Percentiles rank a stretch among this genome's conserved stretches.
phyloP scores from a whole-genome alignment of 371 early-diverging fungal genomes.

The Encephalitozoon intestinalis region DNA sequence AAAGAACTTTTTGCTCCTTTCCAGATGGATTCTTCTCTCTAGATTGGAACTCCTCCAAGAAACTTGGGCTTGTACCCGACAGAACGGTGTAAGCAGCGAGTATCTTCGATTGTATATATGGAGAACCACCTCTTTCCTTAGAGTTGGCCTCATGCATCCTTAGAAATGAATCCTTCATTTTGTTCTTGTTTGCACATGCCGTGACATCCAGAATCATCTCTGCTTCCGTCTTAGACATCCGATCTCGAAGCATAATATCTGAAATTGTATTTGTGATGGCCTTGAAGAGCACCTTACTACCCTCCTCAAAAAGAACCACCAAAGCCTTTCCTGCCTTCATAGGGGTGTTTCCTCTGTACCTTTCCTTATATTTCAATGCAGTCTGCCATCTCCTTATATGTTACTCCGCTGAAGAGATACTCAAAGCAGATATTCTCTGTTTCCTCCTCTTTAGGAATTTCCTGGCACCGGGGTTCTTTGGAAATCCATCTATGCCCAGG shows the following conservation, averaged over 20 bases:
- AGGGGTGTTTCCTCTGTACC: background rate
- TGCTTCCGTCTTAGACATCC: slow-evolving; percentile 13
- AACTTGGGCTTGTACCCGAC: background rate
- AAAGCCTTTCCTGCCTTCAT: background rate
- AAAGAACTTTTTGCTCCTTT: background rate
- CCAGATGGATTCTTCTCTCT: background rate
- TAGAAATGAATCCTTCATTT: background rate
- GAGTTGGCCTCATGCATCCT: background rate
- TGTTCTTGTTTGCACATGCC: too few species aligned
- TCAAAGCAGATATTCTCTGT: slow-evolving; percentile 1
- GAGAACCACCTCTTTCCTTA: background rate
- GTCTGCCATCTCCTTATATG: slow-evolving; percentile 10
- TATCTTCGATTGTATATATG: slow-evolving; percentile 21
- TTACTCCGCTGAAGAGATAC: slow-evolving; percentile 17
- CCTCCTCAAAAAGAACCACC: background rate
- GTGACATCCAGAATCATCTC: background rate
- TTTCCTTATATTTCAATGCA: slow-evolving; percentile 29
- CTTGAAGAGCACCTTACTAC: background rate
- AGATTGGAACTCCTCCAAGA: background rate
- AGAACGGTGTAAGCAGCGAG: slow-evolving; percentile 7
- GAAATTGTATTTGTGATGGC: background rate
- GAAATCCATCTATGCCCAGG: background rate
- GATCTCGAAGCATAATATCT: background rate
- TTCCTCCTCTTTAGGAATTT: background rate
- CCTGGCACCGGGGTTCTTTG: background rate